Percentiles rank a stretch among this genome's conserved stretches.
Conservation (phyloP, 441 rosid species). For the Gossypium schwendimanii region DNA sequence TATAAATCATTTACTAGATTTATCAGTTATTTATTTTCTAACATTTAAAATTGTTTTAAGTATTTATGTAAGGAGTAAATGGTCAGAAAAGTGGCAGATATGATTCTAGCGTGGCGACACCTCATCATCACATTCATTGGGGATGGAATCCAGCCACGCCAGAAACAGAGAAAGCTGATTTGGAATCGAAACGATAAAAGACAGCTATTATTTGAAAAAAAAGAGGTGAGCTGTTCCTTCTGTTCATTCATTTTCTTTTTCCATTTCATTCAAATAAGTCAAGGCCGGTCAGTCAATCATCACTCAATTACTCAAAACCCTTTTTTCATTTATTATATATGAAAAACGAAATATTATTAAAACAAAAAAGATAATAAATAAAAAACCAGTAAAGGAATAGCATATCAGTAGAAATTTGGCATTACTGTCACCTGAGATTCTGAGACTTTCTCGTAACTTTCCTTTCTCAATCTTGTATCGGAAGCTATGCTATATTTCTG, state of each 20-base stretch:
- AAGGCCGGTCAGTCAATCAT: conserved; percentile 5
- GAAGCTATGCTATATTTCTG: conserved; percentile 18
- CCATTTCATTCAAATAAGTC: not conserved
- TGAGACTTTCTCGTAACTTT: conserved; percentile 20
- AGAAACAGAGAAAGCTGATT: conserved; percentile 1
- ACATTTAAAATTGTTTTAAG: not conserved
- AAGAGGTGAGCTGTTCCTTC: conserved; percentile 42
- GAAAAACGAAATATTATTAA: not conserved
- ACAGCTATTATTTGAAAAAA: conserved; percentile 29
- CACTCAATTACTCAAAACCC: not conserved
- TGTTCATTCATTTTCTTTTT: conserved; percentile 11
- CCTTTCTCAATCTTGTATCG: conserved; percentile 13
- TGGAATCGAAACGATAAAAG: conserved; percentile 19
- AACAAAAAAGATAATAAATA: not conserved
- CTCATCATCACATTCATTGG: conserved; percentile 25
- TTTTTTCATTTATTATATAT: not conserved
- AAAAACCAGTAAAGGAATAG: not conserved
- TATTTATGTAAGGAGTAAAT: not conserved
- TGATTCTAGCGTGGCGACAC: conserved; percentile 41
- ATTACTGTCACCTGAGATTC: conserved; percentile 14
- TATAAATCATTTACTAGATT: not conserved
- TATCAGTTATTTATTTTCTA: not conserved
- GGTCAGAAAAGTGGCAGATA: not conserved
- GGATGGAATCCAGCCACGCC: conserved; percentile 17
- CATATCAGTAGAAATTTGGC: not conserved